Conservation (phyloP, 208 protist species). For the Strigomonas culicis region DNA sequence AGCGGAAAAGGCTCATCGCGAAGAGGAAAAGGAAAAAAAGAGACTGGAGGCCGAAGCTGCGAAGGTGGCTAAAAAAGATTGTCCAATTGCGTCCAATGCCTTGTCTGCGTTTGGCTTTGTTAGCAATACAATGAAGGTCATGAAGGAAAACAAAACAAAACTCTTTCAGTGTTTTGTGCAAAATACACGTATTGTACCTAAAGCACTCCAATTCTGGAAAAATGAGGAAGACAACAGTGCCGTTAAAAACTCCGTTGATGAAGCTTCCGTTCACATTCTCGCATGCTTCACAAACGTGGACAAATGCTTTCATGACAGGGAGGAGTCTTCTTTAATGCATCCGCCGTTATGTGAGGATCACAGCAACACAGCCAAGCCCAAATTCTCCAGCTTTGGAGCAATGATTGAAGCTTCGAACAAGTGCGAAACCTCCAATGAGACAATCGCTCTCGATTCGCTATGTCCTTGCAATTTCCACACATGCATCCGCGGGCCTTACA, state of each 20-base stretch:
- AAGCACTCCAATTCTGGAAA: slow-evolving; percentile 62
- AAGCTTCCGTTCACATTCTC: background rate
- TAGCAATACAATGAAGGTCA: slow-evolving; percentile 25
- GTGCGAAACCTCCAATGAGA: background rate
- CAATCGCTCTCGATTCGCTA: slow-evolving; percentile 15
- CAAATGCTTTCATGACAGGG: slow-evolving; percentile 16
- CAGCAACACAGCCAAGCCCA: background rate
- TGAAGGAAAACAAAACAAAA: slow-evolving; percentile 33
- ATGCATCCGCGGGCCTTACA: slow-evolving; percentile 19
- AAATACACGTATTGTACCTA: slow-evolving; percentile 67
- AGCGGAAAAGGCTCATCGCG: background rate
- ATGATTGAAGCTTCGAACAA: slow-evolving; percentile 47
- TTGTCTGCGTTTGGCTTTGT: slow-evolving; percentile 70
- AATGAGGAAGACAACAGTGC: background rate
- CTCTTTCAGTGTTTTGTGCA: slow-evolving; percentile 78
- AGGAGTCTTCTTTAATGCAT: slow-evolving; percentile 54
- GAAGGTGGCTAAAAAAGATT: slow-evolving; percentile 15
- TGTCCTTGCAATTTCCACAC: slow-evolving; percentile 64
- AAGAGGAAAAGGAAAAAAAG: slow-evolving; percentile 17
- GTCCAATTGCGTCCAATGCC: slow-evolving; percentile 23
- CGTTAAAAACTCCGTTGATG: background rate
- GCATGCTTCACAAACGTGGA: slow-evolving; percentile 5
- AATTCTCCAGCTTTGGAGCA: slow-evolving; percentile 28
- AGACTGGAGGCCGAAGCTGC: slow-evolving; percentile 12
- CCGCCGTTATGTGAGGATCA: slow-evolving; percentile 27